A percentile compares a stretch with the other conserved stretches of the same genome.
Evolutionary conservation across 495 filamentous ascomycete genomes (phyloP).

Genomic region (Cudoniella acicularis): DNA sequence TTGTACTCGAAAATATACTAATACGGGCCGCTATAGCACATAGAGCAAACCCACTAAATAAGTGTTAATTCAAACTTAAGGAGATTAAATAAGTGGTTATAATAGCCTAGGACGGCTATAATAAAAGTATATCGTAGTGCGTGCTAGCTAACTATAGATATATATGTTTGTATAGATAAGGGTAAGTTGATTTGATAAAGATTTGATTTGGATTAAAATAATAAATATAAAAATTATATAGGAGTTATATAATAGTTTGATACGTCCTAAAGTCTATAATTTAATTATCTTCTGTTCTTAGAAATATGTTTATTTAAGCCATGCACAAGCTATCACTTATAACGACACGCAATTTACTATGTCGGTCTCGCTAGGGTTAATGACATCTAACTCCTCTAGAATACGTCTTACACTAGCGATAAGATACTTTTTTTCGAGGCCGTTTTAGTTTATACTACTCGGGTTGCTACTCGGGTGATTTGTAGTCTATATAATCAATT

Average conservation of each 20-base stretch:
- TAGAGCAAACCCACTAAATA: too few species aligned
- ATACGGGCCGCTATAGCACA: too few species aligned
- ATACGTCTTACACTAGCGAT: conserved; percentile 11
- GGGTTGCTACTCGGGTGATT: too few species aligned
- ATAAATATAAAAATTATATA: not conserved
- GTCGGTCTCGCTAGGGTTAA: conserved; percentile 10
- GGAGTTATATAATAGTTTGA: not conserved
- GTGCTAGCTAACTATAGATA: not conserved
- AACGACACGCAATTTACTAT: not conserved
- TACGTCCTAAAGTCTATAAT: not conserved
- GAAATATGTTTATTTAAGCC: not conserved
- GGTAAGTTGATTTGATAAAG: not conserved
- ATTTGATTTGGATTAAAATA: not conserved
- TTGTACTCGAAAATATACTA: too few species aligned
- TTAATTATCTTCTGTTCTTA: not conserved
- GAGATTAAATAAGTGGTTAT: too few species aligned
- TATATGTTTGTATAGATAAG: not conserved
- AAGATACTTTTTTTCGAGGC: not conserved
- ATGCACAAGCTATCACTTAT: not conserved
- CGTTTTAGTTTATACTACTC: not conserved
- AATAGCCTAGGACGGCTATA: too few species aligned
- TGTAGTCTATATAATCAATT: too few species aligned
- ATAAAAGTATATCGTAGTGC: not conserved
- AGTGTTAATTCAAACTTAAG: too few species aligned
- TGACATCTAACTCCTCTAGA: conserved; percentile 24